These are phyloP conservation scores for Mycena belliarum DNA, from an alignment of 768 basidiomycete species.

Conservation along the genomic window DNA sequence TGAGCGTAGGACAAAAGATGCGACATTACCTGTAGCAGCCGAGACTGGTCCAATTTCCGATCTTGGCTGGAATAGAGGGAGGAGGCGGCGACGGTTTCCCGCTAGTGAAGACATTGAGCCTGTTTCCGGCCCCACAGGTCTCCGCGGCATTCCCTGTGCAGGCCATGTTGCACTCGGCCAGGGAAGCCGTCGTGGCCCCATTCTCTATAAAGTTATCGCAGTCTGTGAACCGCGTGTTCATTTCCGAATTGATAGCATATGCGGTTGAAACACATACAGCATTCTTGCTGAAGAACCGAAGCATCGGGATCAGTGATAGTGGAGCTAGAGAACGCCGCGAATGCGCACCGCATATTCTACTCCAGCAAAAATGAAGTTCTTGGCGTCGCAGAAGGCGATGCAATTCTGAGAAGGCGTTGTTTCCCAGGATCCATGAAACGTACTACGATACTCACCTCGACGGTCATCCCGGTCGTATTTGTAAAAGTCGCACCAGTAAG, in stretches of 20 bases:
- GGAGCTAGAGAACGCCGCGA: neutral
- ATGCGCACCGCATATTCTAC: constrained; percentile 53
- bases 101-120: constrained; percentile 55
- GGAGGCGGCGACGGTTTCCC: constrained; percentile 56
- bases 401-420: constrained; percentile 28
- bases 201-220: constrained; percentile 60
- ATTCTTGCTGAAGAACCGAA: constrained; percentile 39
- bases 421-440: neutral
- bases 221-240: constrained; percentile 37
- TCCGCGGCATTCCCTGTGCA: constrained; percentile 47
- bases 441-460: constrained; percentile 32
- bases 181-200: constrained; percentile 45
- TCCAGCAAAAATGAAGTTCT: constrained; percentile 63
- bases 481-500: constrained; percentile 51
- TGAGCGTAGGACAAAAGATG: neutral
- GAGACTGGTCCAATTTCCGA: constrained; percentile 67
- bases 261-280: constrained; percentile 44
- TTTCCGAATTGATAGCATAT: neutral
- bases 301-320: constrained; percentile 11
- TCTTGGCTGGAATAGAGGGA: constrained; percentile 52
- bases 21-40: constrained; percentile 62
- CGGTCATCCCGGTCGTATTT: constrained; percentile 59
- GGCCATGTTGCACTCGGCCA: constrained; percentile 45
- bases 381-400: constrained; percentile 46
- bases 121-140: constrained; percentile 47